Base-by-base conservation (phyloP, 805 yeast species). In the Naumovozyma castellii region DNA sequence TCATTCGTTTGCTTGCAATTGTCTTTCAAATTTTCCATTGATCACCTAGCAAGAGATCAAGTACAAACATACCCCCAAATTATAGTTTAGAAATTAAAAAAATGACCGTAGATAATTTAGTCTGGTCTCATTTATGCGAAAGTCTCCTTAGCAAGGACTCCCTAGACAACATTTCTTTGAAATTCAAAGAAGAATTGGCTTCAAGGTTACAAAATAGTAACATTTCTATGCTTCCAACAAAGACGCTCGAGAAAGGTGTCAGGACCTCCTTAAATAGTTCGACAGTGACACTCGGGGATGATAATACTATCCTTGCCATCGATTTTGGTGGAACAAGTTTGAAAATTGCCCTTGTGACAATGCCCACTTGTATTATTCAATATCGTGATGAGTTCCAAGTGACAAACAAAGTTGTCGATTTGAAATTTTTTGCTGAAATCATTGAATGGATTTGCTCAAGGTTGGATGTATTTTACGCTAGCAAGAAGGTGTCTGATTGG, bases 321-420 rank as follows among this genome's bases (percentile, higher is more conserved):
- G 61, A 56, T 47, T 48, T 54, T 46, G 61, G 61, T 20, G 61
- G 60, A 9, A 50, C 54, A 5, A 48, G 33, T 16, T 39, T 55
- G n/a, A 57, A 55, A 39, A 32, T 51, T 34, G 62, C 54, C 4
- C 32, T 56, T 5, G 35, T 41, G 9, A 35, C 43, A 3, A 27
- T 35, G n/a, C 52, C 49, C 9, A 31, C 34, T 8, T 43, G 44
- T 33, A 31, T 37, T 3, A 49, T 47, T 28, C 34, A 35, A 17
- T 46, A 36, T 25, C 39, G 45, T 32, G 40, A 47, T 5, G 41
- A 36, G 18, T 37, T 48, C 15, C 39, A 42, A 5, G 41, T 49
- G n/a, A 40, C 41, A 12, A 25, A 34, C 10, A 47, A 40, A 30
- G 3, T 42, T 3, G 59, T 56, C 1, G 40, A 54, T 36, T 34